A percentile compares a stretch with the other conserved stretches of the same genome.
Conservation (phyloP, 106 monocot genomes). For the Dendrobium catenatum region DNA sequence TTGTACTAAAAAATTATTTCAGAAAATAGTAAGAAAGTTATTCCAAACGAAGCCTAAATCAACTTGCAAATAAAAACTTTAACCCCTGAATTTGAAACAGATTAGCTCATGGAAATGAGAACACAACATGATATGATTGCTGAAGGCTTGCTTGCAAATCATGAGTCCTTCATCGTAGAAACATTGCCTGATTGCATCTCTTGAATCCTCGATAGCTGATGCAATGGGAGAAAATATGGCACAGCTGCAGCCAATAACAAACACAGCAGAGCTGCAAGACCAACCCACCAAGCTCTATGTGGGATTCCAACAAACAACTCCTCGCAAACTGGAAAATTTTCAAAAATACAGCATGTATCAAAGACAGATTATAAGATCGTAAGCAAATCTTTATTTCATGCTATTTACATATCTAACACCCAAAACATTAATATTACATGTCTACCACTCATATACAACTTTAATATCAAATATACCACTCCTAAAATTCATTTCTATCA, state of each 20-base stretch:
- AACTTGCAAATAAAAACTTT: background rate
- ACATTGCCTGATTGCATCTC: constrained; percentile 1
- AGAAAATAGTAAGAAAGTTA: too few relatives aligned
- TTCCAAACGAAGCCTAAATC: too few relatives aligned
- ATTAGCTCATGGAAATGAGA: background rate
- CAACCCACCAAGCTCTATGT: constrained; percentile 68
- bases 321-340: constrained; percentile 65
- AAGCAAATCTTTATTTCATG: background rate
- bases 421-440: too few relatives aligned
- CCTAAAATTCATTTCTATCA: too few relatives aligned
- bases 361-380: background rate
- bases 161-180: constrained; percentile 24
- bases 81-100: background rate
- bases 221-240: constrained; percentile 43
- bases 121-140: background rate
- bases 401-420: too few relatives aligned
- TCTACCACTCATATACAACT: too few relatives aligned
- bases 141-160: constrained; percentile 1
- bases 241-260: constrained; percentile 42
- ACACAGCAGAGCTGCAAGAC: constrained; percentile 54
- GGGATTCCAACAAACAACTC: constrained; percentile 70
- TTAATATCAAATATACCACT: too few relatives aligned
- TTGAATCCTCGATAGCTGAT: constrained; percentile 16
- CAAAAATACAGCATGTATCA: background rate
- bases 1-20: too few relatives aligned